Evolutionary conservation across 345 rosid genomes (phyloP).

Genomic region (Melastoma malabathricum): DNA sequence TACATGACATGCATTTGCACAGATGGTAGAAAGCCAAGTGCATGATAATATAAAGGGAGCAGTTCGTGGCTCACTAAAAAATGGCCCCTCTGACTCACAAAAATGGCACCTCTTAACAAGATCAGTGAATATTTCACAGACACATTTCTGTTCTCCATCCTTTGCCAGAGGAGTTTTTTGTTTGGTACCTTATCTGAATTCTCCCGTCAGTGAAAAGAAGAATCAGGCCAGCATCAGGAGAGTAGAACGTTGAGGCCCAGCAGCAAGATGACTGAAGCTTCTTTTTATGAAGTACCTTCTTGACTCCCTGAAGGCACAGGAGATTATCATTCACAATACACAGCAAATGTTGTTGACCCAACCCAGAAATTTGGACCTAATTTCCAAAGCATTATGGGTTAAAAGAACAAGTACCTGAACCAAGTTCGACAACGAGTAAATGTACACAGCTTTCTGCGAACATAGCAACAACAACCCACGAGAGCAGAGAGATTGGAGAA

Average conservation of each 20-base stretch:
- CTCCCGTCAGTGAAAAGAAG: conserved; percentile 56
- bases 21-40: too few relatives aligned
- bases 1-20: too few relatives aligned
- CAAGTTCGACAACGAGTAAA: conserved; percentile 54
- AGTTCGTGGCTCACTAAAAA: too few relatives aligned
- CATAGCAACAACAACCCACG: conserved; percentile 52
- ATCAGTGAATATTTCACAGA: too few relatives aligned
- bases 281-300: conserved; percentile 73
- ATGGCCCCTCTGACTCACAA: too few relatives aligned
- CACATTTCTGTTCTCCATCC: too few relatives aligned
- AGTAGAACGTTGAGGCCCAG: conserved; percentile 65
- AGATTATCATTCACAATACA: not conserved
- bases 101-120: too few relatives aligned
- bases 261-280: conserved; percentile 59
- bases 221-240: conserved; percentile 56
- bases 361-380: too few relatives aligned
- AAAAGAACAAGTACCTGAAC: conserved; percentile 39
- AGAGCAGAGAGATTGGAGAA: too few relatives aligned
- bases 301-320: conserved; percentile 40
- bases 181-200: conserved; percentile 80
- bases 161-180: not conserved
- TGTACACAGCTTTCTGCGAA: conserved; percentile 74
- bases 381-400: not conserved
- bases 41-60: too few relatives aligned
- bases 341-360: not conserved